Conservation (phyloP, 176 grass and related monocot species). For the Hordeum marinum region DNA sequence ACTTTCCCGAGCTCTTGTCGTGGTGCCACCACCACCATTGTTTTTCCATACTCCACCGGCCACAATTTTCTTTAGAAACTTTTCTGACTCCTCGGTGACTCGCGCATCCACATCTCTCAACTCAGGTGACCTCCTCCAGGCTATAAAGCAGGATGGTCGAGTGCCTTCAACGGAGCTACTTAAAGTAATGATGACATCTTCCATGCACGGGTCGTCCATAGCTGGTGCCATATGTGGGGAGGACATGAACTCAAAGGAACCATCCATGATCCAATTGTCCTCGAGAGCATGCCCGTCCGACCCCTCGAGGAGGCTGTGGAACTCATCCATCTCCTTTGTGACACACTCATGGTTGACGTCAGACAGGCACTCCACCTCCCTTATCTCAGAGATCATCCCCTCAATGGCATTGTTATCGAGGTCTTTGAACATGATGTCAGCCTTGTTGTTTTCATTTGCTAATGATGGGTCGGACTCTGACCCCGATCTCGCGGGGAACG, state of each 20-base stretch:
- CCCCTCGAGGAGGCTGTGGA: slow-evolving; percentile 34
- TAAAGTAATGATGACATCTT: not conserved
- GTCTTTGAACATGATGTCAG: slow-evolving; percentile 4
- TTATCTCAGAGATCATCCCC: not conserved
- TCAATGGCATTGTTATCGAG: slow-evolving; percentile 7
- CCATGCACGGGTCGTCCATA: not conserved
- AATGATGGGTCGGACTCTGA: slow-evolving; percentile 37
- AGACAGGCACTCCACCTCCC: not conserved
- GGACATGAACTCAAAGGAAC: slow-evolving; percentile 21
- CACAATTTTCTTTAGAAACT: slow-evolving; percentile 68
- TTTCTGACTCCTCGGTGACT: slow-evolving; percentile 33
- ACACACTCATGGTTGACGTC: not conserved
- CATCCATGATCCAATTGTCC: slow-evolving; percentile 34
- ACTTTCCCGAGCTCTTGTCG: slow-evolving; percentile 3
- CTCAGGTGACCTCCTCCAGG: slow-evolving; percentile 30
- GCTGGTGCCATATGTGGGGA: not conserved
- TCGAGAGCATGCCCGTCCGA: slow-evolving; percentile 27
- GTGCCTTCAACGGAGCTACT: not conserved
- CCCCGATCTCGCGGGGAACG: slow-evolving; percentile 10
- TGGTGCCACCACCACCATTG: too few relatives aligned
- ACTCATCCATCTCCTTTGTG: slow-evolving; percentile 23
- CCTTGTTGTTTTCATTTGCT: slow-evolving; percentile 11
- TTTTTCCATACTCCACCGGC: slow-evolving; percentile 19
- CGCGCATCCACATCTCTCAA: not conserved
- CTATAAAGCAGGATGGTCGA: slow-evolving; percentile 42